These are phyloP conservation scores for Metschnikowia kunwiensis DNA, from an alignment of 805 yeast genomes.

Conservation along the genomic window DNA sequence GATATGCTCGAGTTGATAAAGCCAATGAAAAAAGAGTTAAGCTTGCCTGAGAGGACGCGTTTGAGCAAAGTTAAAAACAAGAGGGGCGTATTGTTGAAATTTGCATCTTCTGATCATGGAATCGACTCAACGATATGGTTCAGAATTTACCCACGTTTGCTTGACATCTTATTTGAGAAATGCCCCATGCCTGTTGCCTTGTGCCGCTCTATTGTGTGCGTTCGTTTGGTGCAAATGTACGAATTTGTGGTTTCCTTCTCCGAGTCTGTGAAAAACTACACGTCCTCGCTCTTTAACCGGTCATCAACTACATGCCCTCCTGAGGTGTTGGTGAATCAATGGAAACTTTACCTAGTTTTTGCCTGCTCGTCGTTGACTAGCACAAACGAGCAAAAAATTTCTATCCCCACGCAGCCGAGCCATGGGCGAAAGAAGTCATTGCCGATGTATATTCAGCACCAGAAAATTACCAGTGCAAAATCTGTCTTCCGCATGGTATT, in stretches of 20 bases:
- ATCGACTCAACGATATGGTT: slow-evolving; percentile 98
- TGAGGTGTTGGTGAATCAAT: slow-evolving; percentile 73
- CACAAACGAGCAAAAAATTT: slow-evolving; percentile 77
- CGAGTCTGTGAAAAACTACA: slow-evolving; percentile 38
- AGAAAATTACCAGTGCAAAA: slow-evolving; percentile 87
- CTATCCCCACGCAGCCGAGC: slow-evolving; percentile 44
- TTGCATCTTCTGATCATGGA: slow-evolving; percentile 91
- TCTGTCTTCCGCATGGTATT: slow-evolving; percentile 84
- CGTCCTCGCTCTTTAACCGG: slow-evolving; percentile 35
- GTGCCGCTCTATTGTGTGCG: slow-evolving; percentile 87
- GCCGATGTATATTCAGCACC: slow-evolving; percentile 82
- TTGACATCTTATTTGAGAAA: slow-evolving; percentile 66
- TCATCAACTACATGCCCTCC: slow-evolving; percentile 44
- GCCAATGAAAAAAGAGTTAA: slow-evolving; percentile 48
- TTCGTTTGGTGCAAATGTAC: slow-evolving; percentile 80
- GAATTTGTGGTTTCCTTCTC: slow-evolving; percentile 61
- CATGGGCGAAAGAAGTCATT: slow-evolving; percentile 77
- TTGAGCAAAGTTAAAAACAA: slow-evolving; percentile 61
- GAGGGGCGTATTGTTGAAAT: slow-evolving; percentile 63
- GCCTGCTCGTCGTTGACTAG: slow-evolving; percentile 91
- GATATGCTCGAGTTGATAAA: slow-evolving; percentile 65
- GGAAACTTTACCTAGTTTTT: slow-evolving; percentile 85
- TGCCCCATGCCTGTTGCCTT: slow-evolving; percentile 94
- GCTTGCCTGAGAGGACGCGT: slow-evolving; percentile 76
- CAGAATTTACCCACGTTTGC: slow-evolving; percentile 72